Percentiles rank a stretch among this genome's conserved stretches.
Conservation (phyloP, 106 monocot species). For the Phalaenopsis equestris region DNA sequence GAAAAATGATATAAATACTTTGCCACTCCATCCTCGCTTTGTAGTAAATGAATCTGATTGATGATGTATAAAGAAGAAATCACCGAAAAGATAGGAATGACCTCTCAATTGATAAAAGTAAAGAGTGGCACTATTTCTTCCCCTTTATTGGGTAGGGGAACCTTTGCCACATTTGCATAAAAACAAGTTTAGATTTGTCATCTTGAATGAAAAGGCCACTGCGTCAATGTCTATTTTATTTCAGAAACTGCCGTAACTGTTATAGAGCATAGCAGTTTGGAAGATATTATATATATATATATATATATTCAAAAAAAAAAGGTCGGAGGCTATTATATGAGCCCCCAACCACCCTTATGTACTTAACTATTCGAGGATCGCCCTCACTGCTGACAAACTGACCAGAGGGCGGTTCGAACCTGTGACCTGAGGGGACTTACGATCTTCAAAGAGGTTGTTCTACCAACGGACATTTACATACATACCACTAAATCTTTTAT, state of each 20-base stretch:
- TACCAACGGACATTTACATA: too few species aligned
- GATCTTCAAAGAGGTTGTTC: too few species aligned
- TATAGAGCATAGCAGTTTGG: too few species aligned
- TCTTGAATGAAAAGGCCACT: neutral
- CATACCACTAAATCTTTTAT: too few species aligned
- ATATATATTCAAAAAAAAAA: too few species aligned
- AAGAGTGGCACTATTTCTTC: neutral
- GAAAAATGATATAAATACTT: neutral
- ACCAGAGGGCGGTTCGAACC: too few species aligned
- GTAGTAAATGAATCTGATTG: neutral
- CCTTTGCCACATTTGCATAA: neutral
- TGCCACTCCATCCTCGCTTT: neutral
- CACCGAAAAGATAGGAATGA: neutral
- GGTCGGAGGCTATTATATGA: too few species aligned
- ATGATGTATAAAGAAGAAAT: neutral
- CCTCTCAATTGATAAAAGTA: neutral
- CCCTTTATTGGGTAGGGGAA: neutral
- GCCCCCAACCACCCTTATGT: too few species aligned
- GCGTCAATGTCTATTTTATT: neutral
- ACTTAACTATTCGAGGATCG: too few species aligned
- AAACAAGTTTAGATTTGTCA: neutral
- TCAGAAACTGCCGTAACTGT: neutral
- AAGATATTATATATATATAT: too few species aligned
- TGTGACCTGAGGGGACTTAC: too few species aligned
- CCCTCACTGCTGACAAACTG: too few species aligned